A percentile compares a stretch with the other conserved stretches of the same genome.
phyloP scores from a whole-genome alignment of 1,284 basidiomycete species.

The Cystobasidium sp. region DNA sequence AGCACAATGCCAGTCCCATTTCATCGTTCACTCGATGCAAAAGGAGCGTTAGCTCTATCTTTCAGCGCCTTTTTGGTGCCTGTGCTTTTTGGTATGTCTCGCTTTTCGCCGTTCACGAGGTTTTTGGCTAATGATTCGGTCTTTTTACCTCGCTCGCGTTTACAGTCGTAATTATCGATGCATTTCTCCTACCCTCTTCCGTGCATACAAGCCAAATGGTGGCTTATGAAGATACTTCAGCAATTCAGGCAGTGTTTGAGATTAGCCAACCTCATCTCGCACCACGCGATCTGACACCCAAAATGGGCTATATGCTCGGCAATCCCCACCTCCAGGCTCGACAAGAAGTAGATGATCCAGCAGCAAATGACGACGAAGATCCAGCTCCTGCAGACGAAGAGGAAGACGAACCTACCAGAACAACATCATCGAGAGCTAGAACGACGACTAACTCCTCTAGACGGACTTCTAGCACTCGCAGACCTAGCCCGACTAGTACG shows the following conservation, averaged over 20 bases:
- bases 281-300: not conserved
- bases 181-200: constrained; percentile 1
- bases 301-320: constrained; percentile 19
- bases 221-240: constrained; percentile 1
- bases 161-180: constrained; percentile 9
- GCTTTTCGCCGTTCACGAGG: not conserved
- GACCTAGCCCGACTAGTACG: too few species aligned
- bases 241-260: constrained; percentile 1
- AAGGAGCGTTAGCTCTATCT: constrained; percentile 32
- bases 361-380: not conserved
- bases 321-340: constrained; percentile 1
- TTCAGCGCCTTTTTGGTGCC: constrained; percentile 19
- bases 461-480: not conserved
- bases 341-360: constrained; percentile 12
- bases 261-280: constrained; percentile 1
- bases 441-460: not conserved
- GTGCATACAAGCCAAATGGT: not conserved
- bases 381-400: not conserved
- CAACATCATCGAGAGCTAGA: not conserved
- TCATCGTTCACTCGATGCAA: constrained; percentile 17
- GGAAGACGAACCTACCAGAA: not conserved
- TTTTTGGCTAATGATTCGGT: not conserved
- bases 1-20: constrained; percentile 14
- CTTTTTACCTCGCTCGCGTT: not conserved
- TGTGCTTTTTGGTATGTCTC: constrained; percentile 16